These are phyloP conservation scores for Teratosphaeria gauchensis DNA, from an alignment of 2,329 filamentous ascomycete species.

Conservation along the genomic window DNA sequence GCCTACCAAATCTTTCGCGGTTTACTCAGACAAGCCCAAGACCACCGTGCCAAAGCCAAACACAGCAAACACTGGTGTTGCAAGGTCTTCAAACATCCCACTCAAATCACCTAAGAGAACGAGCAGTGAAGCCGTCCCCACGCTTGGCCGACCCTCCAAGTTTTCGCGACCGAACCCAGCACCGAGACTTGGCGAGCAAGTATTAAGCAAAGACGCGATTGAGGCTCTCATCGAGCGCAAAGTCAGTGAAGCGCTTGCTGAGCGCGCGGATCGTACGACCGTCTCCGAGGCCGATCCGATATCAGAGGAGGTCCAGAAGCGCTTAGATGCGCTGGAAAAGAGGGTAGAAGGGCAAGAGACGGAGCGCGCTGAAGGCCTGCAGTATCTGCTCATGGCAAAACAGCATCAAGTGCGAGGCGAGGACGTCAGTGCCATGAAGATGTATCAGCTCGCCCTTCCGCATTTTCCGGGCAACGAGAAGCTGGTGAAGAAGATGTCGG, in stretches of 20 bases:
- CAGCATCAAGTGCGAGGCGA: constrained; percentile 81
- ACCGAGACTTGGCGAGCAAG: constrained; percentile 7
- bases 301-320: constrained; percentile 67
- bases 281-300: constrained; percentile 30
- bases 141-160: constrained; percentile 31
- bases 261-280: constrained; percentile 43
- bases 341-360: constrained; percentile 65
- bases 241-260: constrained; percentile 77
- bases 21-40: constrained; percentile 68
- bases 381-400: constrained; percentile 80
- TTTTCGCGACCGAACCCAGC: constrained; percentile 27
- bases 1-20: constrained; percentile 73
- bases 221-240: constrained; percentile 90
- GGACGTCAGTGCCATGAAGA: constrained; percentile 64
- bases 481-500: constrained; percentile 48
- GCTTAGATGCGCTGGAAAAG: constrained; percentile 74
- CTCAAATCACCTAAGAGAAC: constrained; percentile 33
- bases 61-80: constrained; percentile 6
- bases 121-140: constrained; percentile 29
- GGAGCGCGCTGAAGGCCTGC: constrained; percentile 73
- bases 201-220: constrained; percentile 55
- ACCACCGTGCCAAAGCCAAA: constrained; percentile 21
- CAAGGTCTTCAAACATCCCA: constrained; percentile 13
- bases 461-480: constrained; percentile 83
- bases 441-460: constrained; percentile 76